A percentile compares a stretch with the other conserved stretches of the same genome.
phyloP scores from a whole-genome alignment of 139 green algal genomes.

The Chlorella sp. region DNA sequence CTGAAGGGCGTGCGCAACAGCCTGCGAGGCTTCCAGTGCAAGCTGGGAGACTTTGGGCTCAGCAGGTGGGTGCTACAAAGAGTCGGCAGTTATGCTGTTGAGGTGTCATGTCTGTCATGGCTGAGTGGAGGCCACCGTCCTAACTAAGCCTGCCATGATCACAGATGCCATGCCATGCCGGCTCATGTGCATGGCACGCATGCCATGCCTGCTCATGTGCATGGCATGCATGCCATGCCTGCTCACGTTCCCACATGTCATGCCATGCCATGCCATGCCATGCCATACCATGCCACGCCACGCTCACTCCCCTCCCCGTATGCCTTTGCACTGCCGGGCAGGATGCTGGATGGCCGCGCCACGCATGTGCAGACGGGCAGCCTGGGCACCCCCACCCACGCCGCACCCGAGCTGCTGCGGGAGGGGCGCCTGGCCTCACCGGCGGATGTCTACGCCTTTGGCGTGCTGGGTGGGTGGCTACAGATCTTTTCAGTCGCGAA shows the following conservation, averaged over 20 bases:
- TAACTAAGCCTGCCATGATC: no score
- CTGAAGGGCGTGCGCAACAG: conserved; percentile 52
- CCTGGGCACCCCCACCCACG: conserved; percentile 54
- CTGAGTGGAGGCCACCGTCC: no score
- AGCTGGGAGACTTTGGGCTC: conserved; percentile 65
- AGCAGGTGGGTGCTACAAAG: neutral
- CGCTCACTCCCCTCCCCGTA: no score
- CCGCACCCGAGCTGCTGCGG: conserved; percentile 53
- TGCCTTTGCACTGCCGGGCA: neutral
- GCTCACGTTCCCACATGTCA: no score
- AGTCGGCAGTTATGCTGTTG: neutral
- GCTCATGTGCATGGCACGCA: no score
- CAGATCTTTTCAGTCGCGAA: no score
- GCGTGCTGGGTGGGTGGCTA: conserved; percentile 36
- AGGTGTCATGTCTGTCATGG: no score
- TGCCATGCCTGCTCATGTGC: no score
- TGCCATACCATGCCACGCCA: no score
- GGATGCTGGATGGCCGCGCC: conserved; percentile 4
- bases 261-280: no score
- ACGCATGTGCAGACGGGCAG: conserved; percentile 36
- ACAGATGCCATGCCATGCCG: no score
- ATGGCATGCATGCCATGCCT: no score
- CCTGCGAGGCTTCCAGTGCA: conserved; percentile 47
- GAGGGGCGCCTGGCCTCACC: conserved; percentile 7
- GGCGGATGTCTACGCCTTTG: conserved; percentile 52